Evolutionary conservation across 2,329 filamentous ascomycete genomes (phyloP).

Genomic region (Bipolaris bicolor): DNA sequence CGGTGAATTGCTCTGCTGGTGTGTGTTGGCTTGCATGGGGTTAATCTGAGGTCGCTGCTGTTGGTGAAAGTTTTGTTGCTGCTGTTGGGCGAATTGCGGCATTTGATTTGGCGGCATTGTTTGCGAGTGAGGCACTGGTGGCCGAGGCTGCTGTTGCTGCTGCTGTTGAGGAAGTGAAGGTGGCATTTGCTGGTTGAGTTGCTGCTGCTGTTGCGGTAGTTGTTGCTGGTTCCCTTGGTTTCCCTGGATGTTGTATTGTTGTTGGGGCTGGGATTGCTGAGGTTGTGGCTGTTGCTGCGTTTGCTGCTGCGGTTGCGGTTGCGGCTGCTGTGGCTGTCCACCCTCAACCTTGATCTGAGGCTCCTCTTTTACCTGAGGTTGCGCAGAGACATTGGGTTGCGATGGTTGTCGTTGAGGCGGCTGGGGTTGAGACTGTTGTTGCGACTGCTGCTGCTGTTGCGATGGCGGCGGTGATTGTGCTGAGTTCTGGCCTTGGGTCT

Average conservation of each 20-base stretch:
- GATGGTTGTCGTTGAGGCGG: slow-evolving; percentile 42
- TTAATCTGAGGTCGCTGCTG: slow-evolving; percentile 47
- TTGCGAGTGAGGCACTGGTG: slow-evolving; percentile 39
- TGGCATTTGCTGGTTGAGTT: slow-evolving; percentile 29
- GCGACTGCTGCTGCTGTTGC: slow-evolving; percentile 25
- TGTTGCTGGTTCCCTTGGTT: slow-evolving; percentile 31
- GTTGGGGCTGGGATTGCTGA: slow-evolving; percentile 10
- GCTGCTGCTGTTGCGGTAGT: slow-evolving; percentile 27
- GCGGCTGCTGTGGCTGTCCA: slow-evolving; percentile 30
- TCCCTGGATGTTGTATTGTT: slow-evolving; percentile 34
- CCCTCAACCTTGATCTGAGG: slow-evolving; percentile 48
- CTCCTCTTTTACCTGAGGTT: slow-evolving; percentile 40
- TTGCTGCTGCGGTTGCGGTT: slow-evolving; percentile 25
- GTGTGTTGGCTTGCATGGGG: slow-evolving; percentile 44
- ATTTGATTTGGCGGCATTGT: slow-evolving; percentile 38
- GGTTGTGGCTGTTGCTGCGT: slow-evolving; percentile 26
- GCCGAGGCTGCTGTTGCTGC: slow-evolving; percentile 30
- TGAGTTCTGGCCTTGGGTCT: slow-evolving; percentile 28
- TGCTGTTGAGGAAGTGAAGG: slow-evolving; percentile 31
- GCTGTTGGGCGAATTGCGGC: slow-evolving; percentile 36
- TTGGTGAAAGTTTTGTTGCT: slow-evolving; percentile 38
- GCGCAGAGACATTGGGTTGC: slow-evolving; percentile 32
- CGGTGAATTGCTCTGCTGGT: slow-evolving; percentile 46
- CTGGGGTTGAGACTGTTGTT: slow-evolving; percentile 33
- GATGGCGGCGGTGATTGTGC: slow-evolving; percentile 29